Percentiles rank a stretch among this genome's conserved stretches.
Evolutionary conservation across 768 basidiomycete genomes (phyloP).

Genomic region (Multifurca ochricompacta): DNA sequence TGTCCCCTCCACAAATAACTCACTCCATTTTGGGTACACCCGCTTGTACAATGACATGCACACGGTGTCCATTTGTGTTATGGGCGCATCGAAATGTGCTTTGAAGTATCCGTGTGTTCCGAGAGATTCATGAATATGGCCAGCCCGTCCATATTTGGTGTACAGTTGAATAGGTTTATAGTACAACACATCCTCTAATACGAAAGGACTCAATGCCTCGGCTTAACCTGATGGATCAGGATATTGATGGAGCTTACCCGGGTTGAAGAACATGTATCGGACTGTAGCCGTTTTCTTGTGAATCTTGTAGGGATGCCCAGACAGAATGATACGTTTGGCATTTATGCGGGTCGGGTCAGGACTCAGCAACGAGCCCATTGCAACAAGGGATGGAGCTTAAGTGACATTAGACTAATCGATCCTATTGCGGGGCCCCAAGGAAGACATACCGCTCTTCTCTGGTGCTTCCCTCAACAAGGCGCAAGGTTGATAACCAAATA

Average conservation of each 20-base stretch:
- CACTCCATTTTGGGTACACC: conserved; percentile 83
- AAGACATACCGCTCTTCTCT: conserved; percentile 51
- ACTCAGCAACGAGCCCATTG: conserved; percentile 79
- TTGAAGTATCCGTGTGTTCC: conserved; percentile 98
- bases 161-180: conserved; percentile 90
- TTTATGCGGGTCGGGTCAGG: conserved; percentile 88
- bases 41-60: conserved; percentile 96
- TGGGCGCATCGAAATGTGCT: conserved; percentile 87
- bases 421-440: neutral
- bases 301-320: conserved; percentile 94
- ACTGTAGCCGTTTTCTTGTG: conserved; percentile 97
- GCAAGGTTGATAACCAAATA: conserved; percentile 80
- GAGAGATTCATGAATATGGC: conserved; percentile 86
- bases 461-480: conserved; percentile 64
- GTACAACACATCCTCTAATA: conserved; percentile 78
- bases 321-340: conserved; percentile 89
- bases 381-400: conserved; percentile 75
- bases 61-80: conserved; percentile 94
- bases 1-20: conserved; percentile 35
- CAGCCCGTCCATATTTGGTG: conserved; percentile 84
- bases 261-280: conserved; percentile 97
- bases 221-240: conserved; percentile 12
- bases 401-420: conserved; percentile 5
- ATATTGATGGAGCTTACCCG: conserved; percentile 46
- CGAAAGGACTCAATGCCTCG: neutral